Evolutionary conservation across 768 basidiomycete species (phyloP).

Genomic region (Suillus hirtellus): DNA sequence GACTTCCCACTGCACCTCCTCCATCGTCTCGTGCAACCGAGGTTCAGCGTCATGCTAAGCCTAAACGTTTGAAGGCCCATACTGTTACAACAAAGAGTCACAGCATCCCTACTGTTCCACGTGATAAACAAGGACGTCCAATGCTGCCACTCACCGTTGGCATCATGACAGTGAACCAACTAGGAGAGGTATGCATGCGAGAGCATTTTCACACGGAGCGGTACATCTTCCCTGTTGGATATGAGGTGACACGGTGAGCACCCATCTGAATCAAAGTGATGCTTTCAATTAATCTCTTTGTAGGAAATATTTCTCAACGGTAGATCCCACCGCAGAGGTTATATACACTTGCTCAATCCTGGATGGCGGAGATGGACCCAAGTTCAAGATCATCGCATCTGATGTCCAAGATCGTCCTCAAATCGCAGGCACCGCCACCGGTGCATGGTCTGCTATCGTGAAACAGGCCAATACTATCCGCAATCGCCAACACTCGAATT

Average conservation of each 20-base stretch:
- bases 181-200: conserved; percentile 78
- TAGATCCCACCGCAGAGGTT: conserved; percentile 64
- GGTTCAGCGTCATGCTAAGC: conserved; percentile 52
- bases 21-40: conserved; percentile 27
- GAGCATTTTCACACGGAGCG: conserved; percentile 87
- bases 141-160: conserved; percentile 80
- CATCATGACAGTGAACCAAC: conserved; percentile 78
- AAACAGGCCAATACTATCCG: conserved; percentile 80
- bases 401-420: conserved; percentile 72
- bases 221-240: conserved; percentile 88
- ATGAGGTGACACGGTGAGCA: conserved; percentile 74
- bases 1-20: conserved; percentile 19
- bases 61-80: conserved; percentile 79
- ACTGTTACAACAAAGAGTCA: conserved; percentile 76
- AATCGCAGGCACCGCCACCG: conserved; percentile 85
- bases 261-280: neutral
- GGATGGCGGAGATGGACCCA: conserved; percentile 82
- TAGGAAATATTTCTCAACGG: conserved; percentile 79
- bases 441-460: conserved; percentile 84
- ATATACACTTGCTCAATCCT: conserved; percentile 83
- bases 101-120: conserved; percentile 77
- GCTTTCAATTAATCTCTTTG: conserved; percentile 12
- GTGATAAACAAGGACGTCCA: conserved; percentile 69
- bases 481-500: conserved; percentile 81
- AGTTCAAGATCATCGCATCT: conserved; percentile 79